Evolutionary conservation across 2,329 filamentous ascomycete species (phyloP), one percentile per base, ranked within the genome.

Genomic region (Tolypocladium pustulatum): DNA sequence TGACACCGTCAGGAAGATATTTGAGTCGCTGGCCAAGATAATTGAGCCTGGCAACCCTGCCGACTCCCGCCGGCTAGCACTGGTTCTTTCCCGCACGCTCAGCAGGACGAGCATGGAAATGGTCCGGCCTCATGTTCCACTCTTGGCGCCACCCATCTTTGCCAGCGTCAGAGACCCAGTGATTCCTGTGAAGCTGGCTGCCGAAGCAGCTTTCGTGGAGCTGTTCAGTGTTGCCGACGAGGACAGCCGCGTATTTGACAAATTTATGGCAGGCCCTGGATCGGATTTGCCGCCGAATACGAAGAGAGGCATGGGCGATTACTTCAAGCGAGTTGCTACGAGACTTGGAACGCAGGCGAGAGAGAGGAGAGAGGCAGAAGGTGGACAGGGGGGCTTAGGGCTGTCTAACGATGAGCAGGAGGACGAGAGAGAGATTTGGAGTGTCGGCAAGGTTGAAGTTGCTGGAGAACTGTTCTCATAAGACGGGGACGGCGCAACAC

Each of bases 341-440:
- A 84, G 92, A 65, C 76, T 97, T 25, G 93, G 89, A n/a, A 83
- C 79, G 22, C 94, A 97, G 72, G 91, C 90, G 1, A 83, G 91
- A 62, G 94, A 99, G 76, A 83, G 94, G 66, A 89, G 85, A 68
- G 92, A 96, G 65, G 94, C 94, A 0, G 92, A 97, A 71, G 93
- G 92, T 61, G 94, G 93, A 9, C 83, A 87, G 60, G 92, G 92
- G 54, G 91, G 91, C 0, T 71, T 97, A 55, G 92, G 92, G 0
- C 72, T 99, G 66, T 89, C 88, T 38, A 91, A 90, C 69, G 94
- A 99, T 72, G 94, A 99, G 76, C 78, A 85, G 37, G 94, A 99
- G 69, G 94, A 99, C 74, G 91, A 97, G 78, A 88, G 85, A 73
- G 94, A 99, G 77, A 86, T 99, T 62, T 96, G 91, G 92, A 94